Evolutionary conservation across 768 basidiomycete species (phyloP), one percentile per base, ranked within the genome.

Genomic region (Calocybe cyanea): DNA sequence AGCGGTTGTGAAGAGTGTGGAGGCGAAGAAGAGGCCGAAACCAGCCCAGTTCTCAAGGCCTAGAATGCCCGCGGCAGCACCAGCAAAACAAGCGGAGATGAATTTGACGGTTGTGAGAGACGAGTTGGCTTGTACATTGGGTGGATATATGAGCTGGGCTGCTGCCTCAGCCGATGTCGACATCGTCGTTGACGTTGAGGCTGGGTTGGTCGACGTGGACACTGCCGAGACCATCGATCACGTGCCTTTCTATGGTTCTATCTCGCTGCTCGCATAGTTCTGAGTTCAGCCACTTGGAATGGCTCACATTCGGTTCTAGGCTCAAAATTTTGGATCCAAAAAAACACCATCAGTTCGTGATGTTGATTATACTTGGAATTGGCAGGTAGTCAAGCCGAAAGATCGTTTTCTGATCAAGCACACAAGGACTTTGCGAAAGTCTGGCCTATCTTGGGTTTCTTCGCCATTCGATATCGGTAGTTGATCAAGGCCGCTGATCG

Each of bases 1-100:
- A 5, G 76, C 64, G 23, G 89, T 78, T 7, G 87, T 86, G 40
- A 85, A 66, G 38, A 89, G 61, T 2, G 82, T 85, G 0, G 89
- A 76, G 18, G 69, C 56, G 43, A 83, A 59, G 69, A 96, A 93
- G 52, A 94, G 66, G 24, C 78, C 73, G 63, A 95, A 94, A 17
- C 93, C 93, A 38, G 72, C 69, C 72, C 79, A 80, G 64, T 93
- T 94, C 58, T 89, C 81, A 18, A 95, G 78, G 17, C 93, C 93
- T 8, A 96, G 81, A 48, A 93, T 83, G 21, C 93, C 93, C 0
- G 92, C 89, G 1, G 83, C 82, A 0, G 91, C 87, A 32, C 93
- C 93, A 15, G 90, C 80, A 58, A 92, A 89, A 65, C 86, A 90
- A 7, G 90, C 71, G 7, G 88, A 80, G 31, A 92, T 62, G 66